Conservation (phyloP, 805 yeast species). For the Spathaspora passalidarum region DNA sequence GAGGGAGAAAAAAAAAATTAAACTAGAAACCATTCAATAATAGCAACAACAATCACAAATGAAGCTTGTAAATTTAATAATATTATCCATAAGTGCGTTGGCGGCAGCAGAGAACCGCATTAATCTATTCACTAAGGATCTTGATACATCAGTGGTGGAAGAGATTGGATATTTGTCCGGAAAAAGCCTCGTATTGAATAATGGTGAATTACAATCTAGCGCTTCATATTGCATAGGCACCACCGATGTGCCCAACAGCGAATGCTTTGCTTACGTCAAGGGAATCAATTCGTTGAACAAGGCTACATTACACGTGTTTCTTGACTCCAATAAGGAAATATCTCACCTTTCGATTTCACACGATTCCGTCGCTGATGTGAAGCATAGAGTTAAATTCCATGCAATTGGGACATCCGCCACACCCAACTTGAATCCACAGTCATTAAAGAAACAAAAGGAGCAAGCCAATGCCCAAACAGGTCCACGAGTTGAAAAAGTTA, state of each 20-base stretch:
- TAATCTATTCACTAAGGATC: slow-evolving; percentile 4
- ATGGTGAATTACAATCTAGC: not conserved
- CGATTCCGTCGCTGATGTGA: not conserved
- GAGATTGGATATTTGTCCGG: slow-evolving; percentile 7
- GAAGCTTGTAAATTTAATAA: not conserved
- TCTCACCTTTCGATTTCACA: slow-evolving; percentile 3
- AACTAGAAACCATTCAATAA: not conserved
- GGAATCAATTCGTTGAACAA: slow-evolving; percentile 3
- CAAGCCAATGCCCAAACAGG: slow-evolving; percentile 9
- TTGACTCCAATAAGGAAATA: slow-evolving; percentile 7
- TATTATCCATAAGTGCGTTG: slow-evolving; percentile 1
- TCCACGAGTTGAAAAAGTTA: slow-evolving; percentile 8
- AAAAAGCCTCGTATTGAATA: not conserved
- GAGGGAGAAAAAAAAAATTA: not conserved
- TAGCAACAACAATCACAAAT: not conserved
- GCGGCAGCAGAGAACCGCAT: slow-evolving; percentile 5
- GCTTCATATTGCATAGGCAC: slow-evolving; percentile 24
- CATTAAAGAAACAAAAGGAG: slow-evolving; percentile 10
- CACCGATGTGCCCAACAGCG: slow-evolving; percentile 21
- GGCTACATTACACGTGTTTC: slow-evolving; percentile 8
- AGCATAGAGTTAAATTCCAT: slow-evolving; percentile 8
- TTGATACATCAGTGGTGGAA: slow-evolving; percentile 4
- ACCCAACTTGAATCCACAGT: slow-evolving; percentile 29
- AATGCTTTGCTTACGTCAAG: slow-evolving; percentile 24
- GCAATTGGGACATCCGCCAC: slow-evolving; percentile 15